Evolutionary conservation across 768 basidiomycete genomes (phyloP).

Genomic region (Cystobasidiopsis lactophilus): DNA sequence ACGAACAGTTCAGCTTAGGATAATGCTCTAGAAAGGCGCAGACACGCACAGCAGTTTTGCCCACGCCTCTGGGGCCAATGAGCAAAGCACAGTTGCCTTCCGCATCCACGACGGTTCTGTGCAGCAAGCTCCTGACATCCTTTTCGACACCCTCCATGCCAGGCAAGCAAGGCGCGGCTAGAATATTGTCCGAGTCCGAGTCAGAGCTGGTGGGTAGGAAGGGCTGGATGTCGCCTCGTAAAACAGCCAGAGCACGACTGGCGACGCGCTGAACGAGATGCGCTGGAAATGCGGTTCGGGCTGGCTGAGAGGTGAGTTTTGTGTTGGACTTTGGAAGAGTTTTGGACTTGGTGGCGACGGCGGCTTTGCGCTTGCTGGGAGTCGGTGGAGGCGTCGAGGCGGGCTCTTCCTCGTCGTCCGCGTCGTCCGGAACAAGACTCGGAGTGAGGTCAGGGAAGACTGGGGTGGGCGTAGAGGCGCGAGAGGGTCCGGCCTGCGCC

Average conservation of each 20-base stretch:
- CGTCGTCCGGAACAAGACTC: too few species aligned
- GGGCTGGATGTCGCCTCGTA: neutral
- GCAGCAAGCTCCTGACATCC: constrained; percentile 13
- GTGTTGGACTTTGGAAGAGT: too few species aligned
- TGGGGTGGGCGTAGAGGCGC: too few species aligned
- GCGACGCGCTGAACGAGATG: neutral
- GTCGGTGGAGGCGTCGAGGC: too few species aligned
- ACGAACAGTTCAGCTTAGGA: neutral
- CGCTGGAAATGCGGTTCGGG: neutral
- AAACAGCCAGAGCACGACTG: neutral
- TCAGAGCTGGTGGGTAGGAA: neutral
- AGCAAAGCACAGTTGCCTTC: constrained; percentile 19
- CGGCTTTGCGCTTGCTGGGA: too few species aligned
- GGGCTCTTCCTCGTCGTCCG: constrained; percentile 12
- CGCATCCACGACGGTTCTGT: constrained; percentile 16
- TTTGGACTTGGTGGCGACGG: too few species aligned
- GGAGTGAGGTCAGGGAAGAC: too few species aligned
- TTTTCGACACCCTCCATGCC: constrained; percentile 12
- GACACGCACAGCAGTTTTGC: constrained; percentile 15
- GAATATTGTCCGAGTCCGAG: too few species aligned
- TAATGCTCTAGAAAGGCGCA: neutral
- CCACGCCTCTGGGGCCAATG: constrained; percentile 17
- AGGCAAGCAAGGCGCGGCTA: neutral
- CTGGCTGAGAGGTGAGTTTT: too few species aligned
- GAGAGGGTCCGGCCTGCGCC: too few species aligned